Conservation (phyloP, 495 filamentous ascomycete genomes). For the Podospora anserina region DNA sequence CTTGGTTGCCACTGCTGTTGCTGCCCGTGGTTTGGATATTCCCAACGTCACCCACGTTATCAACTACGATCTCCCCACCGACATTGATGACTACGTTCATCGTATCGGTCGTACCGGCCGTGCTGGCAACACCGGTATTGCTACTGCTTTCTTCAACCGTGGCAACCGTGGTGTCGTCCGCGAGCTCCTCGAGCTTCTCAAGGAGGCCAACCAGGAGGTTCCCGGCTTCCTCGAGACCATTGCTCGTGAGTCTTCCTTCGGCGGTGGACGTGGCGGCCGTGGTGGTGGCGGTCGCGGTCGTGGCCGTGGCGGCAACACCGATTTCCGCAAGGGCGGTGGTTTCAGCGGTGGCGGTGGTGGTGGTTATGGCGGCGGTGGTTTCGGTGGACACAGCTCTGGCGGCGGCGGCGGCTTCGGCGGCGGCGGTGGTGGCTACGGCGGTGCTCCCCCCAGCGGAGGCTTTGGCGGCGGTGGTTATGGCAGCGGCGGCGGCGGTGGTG, state of each 20-base stretch:
- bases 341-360: constrained; percentile 51
- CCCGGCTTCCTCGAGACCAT: constrained; percentile 92
- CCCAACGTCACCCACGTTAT: constrained; percentile 98
- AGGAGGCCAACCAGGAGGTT: constrained; percentile 97
- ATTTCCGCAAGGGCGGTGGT: constrained; percentile 79
- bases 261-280: constrained; percentile 68
- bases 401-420: constrained; percentile 63
- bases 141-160: constrained; percentile 99
- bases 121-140: constrained; percentile 97
- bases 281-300: constrained; percentile 65
- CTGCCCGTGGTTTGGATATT: constrained; percentile 93
- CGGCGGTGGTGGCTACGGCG: constrained; percentile 61
- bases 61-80: constrained; percentile 98
- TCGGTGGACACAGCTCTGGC: constrained; percentile 33
- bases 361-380: constrained; percentile 54
- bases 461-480: constrained; percentile 55
- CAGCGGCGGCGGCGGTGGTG: constrained; percentile 42
- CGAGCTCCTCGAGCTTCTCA: constrained; percentile 90
- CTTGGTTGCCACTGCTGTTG: constrained; percentile 93
- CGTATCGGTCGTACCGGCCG: constrained; percentile 99
- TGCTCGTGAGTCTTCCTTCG: constrained; percentile 85
- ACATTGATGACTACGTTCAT: constrained; percentile 99
- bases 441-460: constrained; percentile 41
- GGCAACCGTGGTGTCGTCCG: constrained; percentile 96
- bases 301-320: constrained; percentile 69